Conservation (phyloP, 495 filamentous ascomycete species). For the Lophiostoma macrostomum region DNA sequence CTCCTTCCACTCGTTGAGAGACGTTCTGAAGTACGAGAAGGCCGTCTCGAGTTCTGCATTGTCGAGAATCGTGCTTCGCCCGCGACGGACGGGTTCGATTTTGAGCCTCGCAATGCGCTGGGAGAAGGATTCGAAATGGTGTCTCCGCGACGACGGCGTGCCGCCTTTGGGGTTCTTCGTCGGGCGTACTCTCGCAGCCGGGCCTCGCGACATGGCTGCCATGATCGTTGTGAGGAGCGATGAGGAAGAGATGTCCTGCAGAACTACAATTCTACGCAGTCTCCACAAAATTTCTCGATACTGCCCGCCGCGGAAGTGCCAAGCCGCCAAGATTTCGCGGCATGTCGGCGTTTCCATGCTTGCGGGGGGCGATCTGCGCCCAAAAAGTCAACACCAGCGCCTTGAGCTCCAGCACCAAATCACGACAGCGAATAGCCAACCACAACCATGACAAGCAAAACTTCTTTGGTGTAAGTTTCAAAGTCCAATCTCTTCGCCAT, state of each 20-base stretch:
- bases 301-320: background rate
- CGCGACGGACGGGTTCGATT: conserved; percentile 86
- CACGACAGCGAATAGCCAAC: conserved; percentile 5
- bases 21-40: conserved; percentile 76
- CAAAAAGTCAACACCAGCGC: background rate
- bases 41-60: conserved; percentile 63
- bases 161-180: conserved; percentile 50
- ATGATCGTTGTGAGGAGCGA: conserved; percentile 15
- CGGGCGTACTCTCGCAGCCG: conserved; percentile 54
- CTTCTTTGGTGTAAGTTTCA: conserved; percentile 44
- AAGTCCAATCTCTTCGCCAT: background rate
- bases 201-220: conserved; percentile 54
- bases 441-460: conserved; percentile 61
- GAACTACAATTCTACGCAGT: too few species aligned
- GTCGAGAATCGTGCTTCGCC: conserved; percentile 77
- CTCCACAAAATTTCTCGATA: too few species aligned
- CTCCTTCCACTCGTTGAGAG: conserved; percentile 83
- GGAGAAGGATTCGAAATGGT: conserved; percentile 90
- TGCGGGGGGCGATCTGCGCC: background rate
- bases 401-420: background rate
- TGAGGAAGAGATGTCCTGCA: too few species aligned
- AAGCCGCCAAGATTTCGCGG: conserved; percentile 26
- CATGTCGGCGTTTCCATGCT: too few species aligned
- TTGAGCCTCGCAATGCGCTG: conserved; percentile 88
- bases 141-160: conserved; percentile 73